These are phyloP conservation scores for Zymoseptoria tritici DNA, from an alignment of 2,329 filamentous ascomycete genomes.

Conservation along the genomic window DNA sequence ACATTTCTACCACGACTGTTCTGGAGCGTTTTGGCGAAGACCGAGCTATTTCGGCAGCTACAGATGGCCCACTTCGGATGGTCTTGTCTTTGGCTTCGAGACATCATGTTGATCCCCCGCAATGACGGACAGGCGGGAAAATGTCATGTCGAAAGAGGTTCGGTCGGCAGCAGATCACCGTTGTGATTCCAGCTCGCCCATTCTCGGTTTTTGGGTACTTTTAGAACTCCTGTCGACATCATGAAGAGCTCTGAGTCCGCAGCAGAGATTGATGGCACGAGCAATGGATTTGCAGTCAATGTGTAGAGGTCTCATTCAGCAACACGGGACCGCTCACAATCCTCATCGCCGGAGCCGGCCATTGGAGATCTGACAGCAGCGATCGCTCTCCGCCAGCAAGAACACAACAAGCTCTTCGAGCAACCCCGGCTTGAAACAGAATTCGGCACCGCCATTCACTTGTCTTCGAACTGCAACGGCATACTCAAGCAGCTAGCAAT, in stretches of 20 bases:
- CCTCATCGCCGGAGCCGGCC: slow-evolving; percentile 36
- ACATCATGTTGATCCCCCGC: background rate
- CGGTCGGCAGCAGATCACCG: background rate
- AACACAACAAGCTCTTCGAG: slow-evolving; percentile 47
- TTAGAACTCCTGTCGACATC: background rate
- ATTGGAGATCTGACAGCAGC: slow-evolving; percentile 49
- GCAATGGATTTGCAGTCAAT: background rate
- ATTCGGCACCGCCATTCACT: slow-evolving; percentile 54
- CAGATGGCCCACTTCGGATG: background rate
- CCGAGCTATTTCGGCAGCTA: background rate
- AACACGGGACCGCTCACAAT: slow-evolving; percentile 20
- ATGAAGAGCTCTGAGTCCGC: background rate
- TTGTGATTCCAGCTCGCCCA: background rate
- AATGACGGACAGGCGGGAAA: background rate
- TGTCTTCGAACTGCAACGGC: slow-evolving; percentile 55
- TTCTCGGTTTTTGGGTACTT: too few species aligned
- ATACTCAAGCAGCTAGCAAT: slow-evolving; percentile 37
- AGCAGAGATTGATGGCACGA: background rate
- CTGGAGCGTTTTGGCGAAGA: background rate
- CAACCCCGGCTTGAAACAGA: slow-evolving; percentile 51
- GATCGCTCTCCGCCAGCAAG: slow-evolving; percentile 47
- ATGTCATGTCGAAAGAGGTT: background rate
- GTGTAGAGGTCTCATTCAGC: background rate
- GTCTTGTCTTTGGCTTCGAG: background rate
- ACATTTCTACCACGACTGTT: background rate